Evolutionary conservation across 2,329 filamentous ascomycete species (phyloP), one percentile per base, ranked within the genome.

Genomic region (Sphaerulina musiva): DNA sequence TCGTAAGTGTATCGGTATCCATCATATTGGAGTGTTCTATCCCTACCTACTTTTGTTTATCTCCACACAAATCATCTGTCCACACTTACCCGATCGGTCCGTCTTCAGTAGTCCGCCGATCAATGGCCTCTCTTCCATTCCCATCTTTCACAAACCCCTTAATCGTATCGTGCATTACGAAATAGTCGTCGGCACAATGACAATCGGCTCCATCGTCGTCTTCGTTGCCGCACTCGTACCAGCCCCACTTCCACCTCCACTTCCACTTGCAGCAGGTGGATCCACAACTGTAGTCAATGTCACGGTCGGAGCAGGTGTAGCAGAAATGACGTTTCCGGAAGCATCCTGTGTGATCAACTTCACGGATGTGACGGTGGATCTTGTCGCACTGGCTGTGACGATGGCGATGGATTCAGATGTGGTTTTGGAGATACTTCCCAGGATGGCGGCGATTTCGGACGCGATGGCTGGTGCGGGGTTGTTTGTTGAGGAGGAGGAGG

Each of bases 291-390:
- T 54, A 1, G 57, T 59, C 23, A 14, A 9, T 10, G 53, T 55
- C 10, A 52, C 41, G 2, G 56, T 59, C 8, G 53, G 50, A 7
- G 46, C 49, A 29, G 53, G 48, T 8, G 38, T 12, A 6, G 46
- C 14, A 14, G 50, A 40, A 11, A 53, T 38, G 50, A 49, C 41
- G 32, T 51, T 54, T 10, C 54, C 51, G n/a, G 56, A 55, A 14
- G 55, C 46, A 42, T 58, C 48, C 7, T 54, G 32, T 3, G 62
- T 67, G 44, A 64, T 47, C 12, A 60, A 31, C 6, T 50, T 57
- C 23, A 59, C 45, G 38, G 58, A 62, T 20, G 58, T 60, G 51
- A 60, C 59, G 3, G 63, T 62, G 51, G 53, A 56, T n/a, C 26
- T 54, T 6, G 52, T 48, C 4, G 59, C 53, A 3, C 34, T 40